Percentiles rank a stretch among this genome's conserved stretches.
Conservation (phyloP, 192 early-diverging fungal species). For the Lobosporangium transversale region DNA sequence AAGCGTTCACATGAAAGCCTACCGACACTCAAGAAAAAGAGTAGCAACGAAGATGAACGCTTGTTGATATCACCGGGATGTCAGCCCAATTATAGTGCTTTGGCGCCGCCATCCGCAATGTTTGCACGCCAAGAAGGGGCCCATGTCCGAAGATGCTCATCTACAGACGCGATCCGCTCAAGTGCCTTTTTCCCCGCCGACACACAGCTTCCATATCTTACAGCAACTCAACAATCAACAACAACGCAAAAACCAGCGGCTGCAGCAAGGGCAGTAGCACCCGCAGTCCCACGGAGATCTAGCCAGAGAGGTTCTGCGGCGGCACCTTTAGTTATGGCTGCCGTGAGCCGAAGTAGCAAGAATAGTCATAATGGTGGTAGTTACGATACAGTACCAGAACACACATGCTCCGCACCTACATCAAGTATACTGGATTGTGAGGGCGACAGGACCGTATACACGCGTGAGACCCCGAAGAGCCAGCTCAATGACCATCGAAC, state of each 20-base stretch:
- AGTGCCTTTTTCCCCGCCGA: conserved; percentile 13
- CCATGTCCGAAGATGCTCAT: conserved; percentile 45
- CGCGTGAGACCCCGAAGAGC: conserved; percentile 15
- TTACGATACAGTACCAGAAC: conserved; percentile 1
- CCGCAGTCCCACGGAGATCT: no score
- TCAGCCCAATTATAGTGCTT: conserved; percentile 28
- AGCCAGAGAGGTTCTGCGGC: no score
- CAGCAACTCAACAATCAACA: no score
- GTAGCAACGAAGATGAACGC: conserved; percentile 26
- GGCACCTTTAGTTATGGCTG: neutral
- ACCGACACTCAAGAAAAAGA: conserved; percentile 31
- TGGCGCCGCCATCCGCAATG: conserved; percentile 30
- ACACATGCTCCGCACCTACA: no score
- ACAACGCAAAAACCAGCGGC: no score
- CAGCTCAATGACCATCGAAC: conserved; percentile 28
- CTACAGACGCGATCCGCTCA: conserved; percentile 28
- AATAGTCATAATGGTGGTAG: neutral
- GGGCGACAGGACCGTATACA: neutral
- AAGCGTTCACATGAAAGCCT: neutral
- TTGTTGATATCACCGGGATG: conserved; percentile 25
- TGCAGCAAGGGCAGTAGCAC: no score
- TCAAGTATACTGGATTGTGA: conserved; percentile 1
- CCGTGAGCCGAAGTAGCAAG: neutral
- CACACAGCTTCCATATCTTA: no score
- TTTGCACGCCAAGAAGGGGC: conserved; percentile 22